Percentiles rank a stretch among this genome's conserved stretches.
phyloP scores from a whole-genome alignment of 73 alveolate genomes.

The Loxodes magnus region DNA sequence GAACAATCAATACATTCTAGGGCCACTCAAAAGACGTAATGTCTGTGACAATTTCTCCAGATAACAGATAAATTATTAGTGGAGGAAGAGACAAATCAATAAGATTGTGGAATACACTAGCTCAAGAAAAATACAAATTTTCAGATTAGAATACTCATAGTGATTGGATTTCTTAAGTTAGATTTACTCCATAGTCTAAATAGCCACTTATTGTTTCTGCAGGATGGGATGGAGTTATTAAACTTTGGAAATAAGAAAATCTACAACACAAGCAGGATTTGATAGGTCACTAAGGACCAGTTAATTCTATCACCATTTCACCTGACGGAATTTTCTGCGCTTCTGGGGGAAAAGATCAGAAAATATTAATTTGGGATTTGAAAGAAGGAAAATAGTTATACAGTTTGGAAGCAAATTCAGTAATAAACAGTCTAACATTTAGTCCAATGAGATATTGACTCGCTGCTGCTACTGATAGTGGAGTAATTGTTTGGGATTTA shows the following conservation, averaged over 20 bases:
- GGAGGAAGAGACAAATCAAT: slow-evolving; percentile 92
- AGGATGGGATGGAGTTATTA: slow-evolving; percentile 80
- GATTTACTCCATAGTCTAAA: slow-evolving; percentile 69
- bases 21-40: slow-evolving; percentile 91
- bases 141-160: slow-evolving; percentile 60
- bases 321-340: slow-evolving; percentile 77
- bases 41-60: slow-evolving; percentile 88
- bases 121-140: slow-evolving; percentile 81
- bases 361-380: slow-evolving; percentile 86
- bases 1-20: slow-evolving; percentile 67
- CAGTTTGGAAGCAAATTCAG: slow-evolving; percentile 62
- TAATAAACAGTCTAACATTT: slow-evolving; percentile 68
- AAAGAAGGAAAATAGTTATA: slow-evolving; percentile 81
- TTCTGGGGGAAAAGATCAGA: slow-evolving; percentile 96
- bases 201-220: slow-evolving; percentile 68
- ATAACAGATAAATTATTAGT: slow-evolving; percentile 89
- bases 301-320: slow-evolving; percentile 59
- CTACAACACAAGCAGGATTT: slow-evolving; percentile 65
- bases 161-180: slow-evolving; percentile 79
- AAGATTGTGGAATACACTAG: slow-evolving; percentile 94
- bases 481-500: slow-evolving; percentile 61
- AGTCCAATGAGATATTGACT: slow-evolving; percentile 80
- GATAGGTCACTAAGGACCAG: slow-evolving; percentile 74
- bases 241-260: slow-evolving; percentile 70
- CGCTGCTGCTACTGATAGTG: slow-evolving; percentile 71